Conservation (phyloP, 148 eudicot species). For the Camellia granthamiana region DNA sequence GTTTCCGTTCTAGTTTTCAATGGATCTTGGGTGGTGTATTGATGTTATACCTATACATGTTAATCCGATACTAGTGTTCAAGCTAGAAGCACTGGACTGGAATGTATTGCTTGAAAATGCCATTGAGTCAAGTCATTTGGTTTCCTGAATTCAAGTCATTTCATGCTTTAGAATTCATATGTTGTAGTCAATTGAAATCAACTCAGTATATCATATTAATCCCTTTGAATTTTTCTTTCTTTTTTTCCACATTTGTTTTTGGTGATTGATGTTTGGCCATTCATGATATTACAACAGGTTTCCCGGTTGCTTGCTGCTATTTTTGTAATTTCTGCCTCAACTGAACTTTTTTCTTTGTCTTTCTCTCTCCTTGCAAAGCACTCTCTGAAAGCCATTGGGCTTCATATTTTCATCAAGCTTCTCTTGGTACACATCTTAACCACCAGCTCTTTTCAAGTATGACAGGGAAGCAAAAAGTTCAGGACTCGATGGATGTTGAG, state of each 20-base stretch:
- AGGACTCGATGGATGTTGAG: conserved; percentile 30
- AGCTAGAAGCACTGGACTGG: neutral
- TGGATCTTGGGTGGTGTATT: too few relatives aligned
- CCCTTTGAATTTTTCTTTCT: neutral
- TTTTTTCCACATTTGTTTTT: neutral
- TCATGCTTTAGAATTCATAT: neutral
- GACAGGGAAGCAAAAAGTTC: conserved; percentile 30
- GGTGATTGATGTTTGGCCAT: neutral
- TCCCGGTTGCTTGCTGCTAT: conserved; percentile 72
- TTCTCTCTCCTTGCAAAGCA: conserved; percentile 28
- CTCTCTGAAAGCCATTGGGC: conserved; percentile 62
- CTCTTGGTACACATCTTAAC: conserved; percentile 67
- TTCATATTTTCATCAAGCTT: conserved; percentile 89
- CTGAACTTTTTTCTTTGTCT: conserved; percentile 26
- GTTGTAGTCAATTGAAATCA: neutral
- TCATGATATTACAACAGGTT: conserved; percentile 48
- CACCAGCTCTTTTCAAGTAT: conserved; percentile 45
- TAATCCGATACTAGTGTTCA: neutral
- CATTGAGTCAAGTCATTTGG: neutral
- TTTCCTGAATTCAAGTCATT: neutral
- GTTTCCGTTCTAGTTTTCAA: too few relatives aligned
- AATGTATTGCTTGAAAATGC: neutral
- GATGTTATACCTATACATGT: too few relatives aligned
- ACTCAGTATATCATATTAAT: neutral
- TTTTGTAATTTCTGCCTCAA: conserved; percentile 52